Base-by-base conservation (phyloP, 2,329 filamentous ascomycete species). In the Cladosporium velox region DNA sequence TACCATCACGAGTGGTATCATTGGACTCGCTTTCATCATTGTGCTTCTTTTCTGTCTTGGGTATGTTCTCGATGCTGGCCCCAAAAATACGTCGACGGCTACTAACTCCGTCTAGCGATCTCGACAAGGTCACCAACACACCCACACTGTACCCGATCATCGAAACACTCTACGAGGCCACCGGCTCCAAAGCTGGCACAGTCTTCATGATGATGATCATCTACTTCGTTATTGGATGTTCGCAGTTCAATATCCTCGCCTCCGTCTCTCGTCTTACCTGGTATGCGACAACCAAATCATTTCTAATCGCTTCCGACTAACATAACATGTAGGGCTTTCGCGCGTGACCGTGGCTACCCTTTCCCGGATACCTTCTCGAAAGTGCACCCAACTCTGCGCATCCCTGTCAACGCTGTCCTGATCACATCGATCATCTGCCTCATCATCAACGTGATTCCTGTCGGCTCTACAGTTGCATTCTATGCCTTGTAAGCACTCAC, bases 21-120 rank as follows among this genome's bases (percentile, higher is more conserved):
- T 82, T 79, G 66, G 72, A 74, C 65, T 83, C 79, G 66, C 80
- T 34, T 79, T 79, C 28, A 75, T 82, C 21, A 74, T 82, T 4
- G 76, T 79, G 8, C 24, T 59, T 21, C 72, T 84, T 10, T 76
- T 81, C 68, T 79, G 76, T 44, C 79, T 84, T 68, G 80, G 49
- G 49, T 52, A 52, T 15, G 49, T 52, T n/a, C 41, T 47, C n/a
- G 21, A 24, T 47, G n/a, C 41, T 30, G 3, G 4, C 3, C 3
- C 5, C 15, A 11, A 14, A 30, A 52, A 30, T 1, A 7, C 2
- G 49, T 4, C 12, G 14, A 30, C 49, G 3, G 12, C 26, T 52
- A 26, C 49, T 52, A 15, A 52, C 18, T n/a, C 5, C 2, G 3
- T 3, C 26, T 30, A 52, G 79, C 4, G 75, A 79, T 2, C 69